Percentiles rank a stretch among this genome's conserved stretches.
Conservation (phyloP, 2,329 filamentous ascomycete genomes). For the Colletotrichum sp. region DNA sequence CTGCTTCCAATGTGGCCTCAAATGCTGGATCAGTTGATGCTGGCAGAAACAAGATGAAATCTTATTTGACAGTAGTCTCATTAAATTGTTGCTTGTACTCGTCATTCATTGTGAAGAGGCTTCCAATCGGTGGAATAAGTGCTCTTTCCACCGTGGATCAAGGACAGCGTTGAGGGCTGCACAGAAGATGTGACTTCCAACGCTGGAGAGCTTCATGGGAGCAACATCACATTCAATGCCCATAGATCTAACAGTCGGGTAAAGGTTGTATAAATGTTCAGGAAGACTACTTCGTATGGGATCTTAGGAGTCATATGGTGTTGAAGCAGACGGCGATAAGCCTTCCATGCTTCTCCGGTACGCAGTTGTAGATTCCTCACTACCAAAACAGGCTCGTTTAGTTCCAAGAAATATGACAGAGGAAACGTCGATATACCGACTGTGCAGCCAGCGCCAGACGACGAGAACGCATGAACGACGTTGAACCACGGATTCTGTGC, state of each 20-base stretch:
- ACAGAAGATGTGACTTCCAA: not conserved
- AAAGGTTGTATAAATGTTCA: not conserved
- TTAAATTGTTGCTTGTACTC: not conserved
- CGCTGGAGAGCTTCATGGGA: not conserved
- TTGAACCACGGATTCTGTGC: not conserved
- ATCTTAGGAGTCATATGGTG: not conserved
- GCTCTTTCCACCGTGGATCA: not conserved
- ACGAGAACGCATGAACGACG: not conserved
- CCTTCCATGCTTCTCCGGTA: not conserved
- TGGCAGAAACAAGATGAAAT: not conserved
- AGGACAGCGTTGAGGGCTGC: not conserved
- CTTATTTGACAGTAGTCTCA: not conserved
- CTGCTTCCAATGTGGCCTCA: not conserved
- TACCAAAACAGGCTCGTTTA: not conserved
- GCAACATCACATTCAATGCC: not conserved
- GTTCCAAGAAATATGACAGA: not conserved
- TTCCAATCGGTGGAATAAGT: not conserved
- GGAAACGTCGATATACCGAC: not conserved
- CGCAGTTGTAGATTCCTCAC: not conserved
- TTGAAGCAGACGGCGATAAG: not conserved
- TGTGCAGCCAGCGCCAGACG: not conserved
- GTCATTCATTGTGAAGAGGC: not conserved
- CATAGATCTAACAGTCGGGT: not conserved
- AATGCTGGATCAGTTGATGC: not conserved
- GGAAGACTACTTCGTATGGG: not conserved